Evolutionary conservation across 2,329 filamentous ascomycete species (phyloP), one percentile per base, ranked within the genome.

Genomic region (Aureobasidium sp.): DNA sequence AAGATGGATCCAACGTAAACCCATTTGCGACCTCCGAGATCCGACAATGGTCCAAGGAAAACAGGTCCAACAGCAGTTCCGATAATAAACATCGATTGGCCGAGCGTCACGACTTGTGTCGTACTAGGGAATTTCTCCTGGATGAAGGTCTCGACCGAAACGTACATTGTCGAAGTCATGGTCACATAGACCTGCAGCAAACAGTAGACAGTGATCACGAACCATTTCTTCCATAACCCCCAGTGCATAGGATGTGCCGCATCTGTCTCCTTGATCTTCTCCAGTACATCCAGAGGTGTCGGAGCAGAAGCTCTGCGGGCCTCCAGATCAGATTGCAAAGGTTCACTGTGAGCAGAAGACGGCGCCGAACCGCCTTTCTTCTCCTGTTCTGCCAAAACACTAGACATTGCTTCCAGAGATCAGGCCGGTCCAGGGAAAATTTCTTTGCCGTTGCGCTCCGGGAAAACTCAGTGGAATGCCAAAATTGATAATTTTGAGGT

Each of bases 41-140:
- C 60, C 5, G 50, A 44, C n/a, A 62, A n/a, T 10, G 60, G 60
- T 27, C 60, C 60, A 13, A 62, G 51, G 29, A 62, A 62, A 37
- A 62, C 50, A 48, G 60, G 60, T 37, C 60, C 60, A 50, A 62
- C 50, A 39, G 60, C 60, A 24, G 60, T 62, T 27, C 60, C 60
- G 24, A 62, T 41, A 12, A 62, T 62, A 26, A 62, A 62, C 60
- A 62, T 62, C 1, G 60, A 62, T 41, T 62, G 60, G 8, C 60
- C 60, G 5, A 62, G 51, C 10, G 60, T 62, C 13, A 62, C 50
- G 8, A 62, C 60, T 26, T 62, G 60, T 9, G 41, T 48, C 36
- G 47, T 62, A 26, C 48, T 39, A 41, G 60, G 60, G 26, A 62
- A 62, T 2, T 27, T 24, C 17, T 46, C 39, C 43, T 53, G 48